phyloP scores from a whole-genome alignment of 257 asterid species.

The Echium plantagineum region DNA sequence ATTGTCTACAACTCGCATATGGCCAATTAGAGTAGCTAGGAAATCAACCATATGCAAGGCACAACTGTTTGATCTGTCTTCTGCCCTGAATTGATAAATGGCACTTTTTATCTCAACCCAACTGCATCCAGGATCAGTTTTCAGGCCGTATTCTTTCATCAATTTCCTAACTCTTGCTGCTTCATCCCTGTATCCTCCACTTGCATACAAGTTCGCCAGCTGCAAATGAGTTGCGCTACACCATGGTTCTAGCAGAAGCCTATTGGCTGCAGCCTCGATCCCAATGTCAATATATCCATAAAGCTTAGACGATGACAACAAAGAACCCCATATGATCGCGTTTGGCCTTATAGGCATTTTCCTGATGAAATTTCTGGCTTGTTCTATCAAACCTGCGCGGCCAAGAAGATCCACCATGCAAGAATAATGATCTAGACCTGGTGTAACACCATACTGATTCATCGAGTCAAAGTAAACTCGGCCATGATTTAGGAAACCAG shows the following conservation, averaged over 20 bases:
- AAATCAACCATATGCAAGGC: conserved; percentile 5
- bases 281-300: conserved; percentile 10
- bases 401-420: conserved; percentile 34
- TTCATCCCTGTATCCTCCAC: conserved; percentile 53
- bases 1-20: conserved; percentile 12
- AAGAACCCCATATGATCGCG: conserved; percentile 10
- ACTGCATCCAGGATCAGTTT: conserved; percentile 72
- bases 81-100: conserved; percentile 53
- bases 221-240: conserved; percentile 53
- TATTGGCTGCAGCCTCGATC: conserved; percentile 13
- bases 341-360: conserved; percentile 16
- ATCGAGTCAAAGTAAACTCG: conserved; percentile 12
- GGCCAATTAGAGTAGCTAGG: conserved; percentile 17
- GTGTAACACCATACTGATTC: conserved; percentile 12
- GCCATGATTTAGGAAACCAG: conserved; percentile 25
- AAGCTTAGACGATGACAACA: conserved; percentile 4
- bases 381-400: conserved; percentile 25
- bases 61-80: conserved; percentile 39
- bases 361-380: conserved; percentile 22
- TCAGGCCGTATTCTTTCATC: conserved; percentile 56
- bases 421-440: conserved; percentile 23
- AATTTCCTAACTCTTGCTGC: conserved; percentile 47
- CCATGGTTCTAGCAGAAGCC: conserved; percentile 25
- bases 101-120: conserved; percentile 67
- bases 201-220: conserved; percentile 54